Evolutionary conservation across 257 asterid species (phyloP).

Genomic region (Fraxinus pennsylvanica): DNA sequence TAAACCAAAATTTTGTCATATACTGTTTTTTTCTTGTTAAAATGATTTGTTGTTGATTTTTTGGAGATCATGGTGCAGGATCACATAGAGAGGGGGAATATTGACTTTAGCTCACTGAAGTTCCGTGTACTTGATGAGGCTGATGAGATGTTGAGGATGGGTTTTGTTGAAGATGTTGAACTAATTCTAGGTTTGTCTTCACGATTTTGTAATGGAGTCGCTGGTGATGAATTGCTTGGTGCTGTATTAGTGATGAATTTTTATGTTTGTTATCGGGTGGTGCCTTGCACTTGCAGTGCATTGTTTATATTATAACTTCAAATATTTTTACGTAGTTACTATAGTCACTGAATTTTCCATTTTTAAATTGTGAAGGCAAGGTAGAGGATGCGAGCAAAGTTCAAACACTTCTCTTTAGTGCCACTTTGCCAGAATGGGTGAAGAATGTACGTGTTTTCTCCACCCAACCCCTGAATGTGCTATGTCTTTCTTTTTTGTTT

Average conservation of each 20-base stretch:
- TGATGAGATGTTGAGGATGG: conserved; percentile 99
- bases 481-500: neutral
- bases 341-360: neutral
- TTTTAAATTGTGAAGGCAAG: conserved; percentile 51
- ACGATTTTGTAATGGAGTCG: neutral
- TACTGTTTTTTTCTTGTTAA: too few species aligned
- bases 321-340: neutral
- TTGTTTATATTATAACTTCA: neutral
- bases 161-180: conserved; percentile 98
- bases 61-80: conserved; percentile 52
- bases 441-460: conserved; percentile 49
- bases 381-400: conserved; percentile 81
- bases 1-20: neutral
- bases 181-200: conserved; percentile 72
- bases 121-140: conserved; percentile 98
- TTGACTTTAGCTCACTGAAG: conserved; percentile 71
- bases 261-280: neutral
- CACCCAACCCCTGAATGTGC: neutral
- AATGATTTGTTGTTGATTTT: conserved; percentile 1
- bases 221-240: too few species aligned
- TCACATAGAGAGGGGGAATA: conserved; percentile 78
- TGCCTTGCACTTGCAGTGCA: conserved; percentile 7
- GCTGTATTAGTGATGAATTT: neutral
- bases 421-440: conserved; percentile 91
- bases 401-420: conserved; percentile 95